Evolutionary conservation across 257 asterid species (phyloP).

Genomic region (Haberlea rhodopensis): DNA sequence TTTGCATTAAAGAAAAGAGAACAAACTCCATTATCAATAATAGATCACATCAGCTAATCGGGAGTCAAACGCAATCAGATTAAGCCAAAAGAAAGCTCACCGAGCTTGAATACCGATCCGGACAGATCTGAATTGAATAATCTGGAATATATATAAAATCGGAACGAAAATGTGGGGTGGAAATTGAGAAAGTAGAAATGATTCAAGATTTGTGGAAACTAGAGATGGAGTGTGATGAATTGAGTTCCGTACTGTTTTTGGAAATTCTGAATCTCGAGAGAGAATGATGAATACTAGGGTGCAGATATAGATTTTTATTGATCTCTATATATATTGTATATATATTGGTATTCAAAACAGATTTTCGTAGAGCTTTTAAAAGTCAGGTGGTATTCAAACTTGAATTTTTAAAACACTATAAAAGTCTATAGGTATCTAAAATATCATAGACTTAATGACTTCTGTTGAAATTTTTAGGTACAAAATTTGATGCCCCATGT

Average conservation of each 20-base stretch:
- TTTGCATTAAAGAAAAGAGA: not conserved
- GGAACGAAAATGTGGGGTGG: not conserved
- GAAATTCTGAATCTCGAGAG: too few species aligned
- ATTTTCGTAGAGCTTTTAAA: too few species aligned
- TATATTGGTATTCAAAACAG: too few species aligned
- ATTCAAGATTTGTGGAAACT: slow-evolving; percentile 13
- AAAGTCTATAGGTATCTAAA: too few species aligned
- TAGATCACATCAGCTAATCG: slow-evolving; percentile 9
- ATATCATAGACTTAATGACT: too few species aligned
- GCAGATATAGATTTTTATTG: too few species aligned
- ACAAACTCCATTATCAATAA: not conserved
- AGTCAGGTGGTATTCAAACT: too few species aligned
- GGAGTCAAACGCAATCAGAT: slow-evolving; percentile 1
- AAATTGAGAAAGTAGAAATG: slow-evolving; percentile 2
- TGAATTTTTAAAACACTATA: too few species aligned
- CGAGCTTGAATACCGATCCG: slow-evolving; percentile 15
- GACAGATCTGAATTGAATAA: slow-evolving; percentile 24
- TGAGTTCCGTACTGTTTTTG: not conserved
- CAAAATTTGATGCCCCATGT: too few species aligned
- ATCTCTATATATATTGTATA: too few species aligned
- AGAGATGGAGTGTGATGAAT: not conserved
- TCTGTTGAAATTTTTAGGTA: too few species aligned
- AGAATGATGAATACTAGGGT: too few species aligned
- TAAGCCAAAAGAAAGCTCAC: slow-evolving; percentile 19
- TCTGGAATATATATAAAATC: slow-evolving; percentile 3